These are phyloP conservation scores for Solanum habrochaites DNA, from an alignment of 257 asterid genomes.

Conservation along the genomic window DNA sequence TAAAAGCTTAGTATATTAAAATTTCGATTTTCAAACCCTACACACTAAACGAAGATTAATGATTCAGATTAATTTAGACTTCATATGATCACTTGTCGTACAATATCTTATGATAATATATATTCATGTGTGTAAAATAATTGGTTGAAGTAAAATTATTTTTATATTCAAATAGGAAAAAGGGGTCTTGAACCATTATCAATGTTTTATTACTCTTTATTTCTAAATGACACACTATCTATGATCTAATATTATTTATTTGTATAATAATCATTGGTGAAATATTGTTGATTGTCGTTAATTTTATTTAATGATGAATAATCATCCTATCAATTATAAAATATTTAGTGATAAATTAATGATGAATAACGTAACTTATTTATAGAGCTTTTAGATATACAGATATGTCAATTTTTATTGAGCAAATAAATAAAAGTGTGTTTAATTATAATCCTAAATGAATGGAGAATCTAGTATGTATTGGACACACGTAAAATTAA, in stretches of 20 bases:
- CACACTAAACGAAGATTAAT: neutral
- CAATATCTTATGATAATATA: neutral
- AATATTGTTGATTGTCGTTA: neutral
- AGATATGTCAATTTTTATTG: neutral
- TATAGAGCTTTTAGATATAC: neutral
- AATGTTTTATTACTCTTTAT: neutral
- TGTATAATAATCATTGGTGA: neutral
- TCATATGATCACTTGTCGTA: neutral
- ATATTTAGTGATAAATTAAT: neutral
- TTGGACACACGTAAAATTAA: accelerated
- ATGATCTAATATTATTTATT: neutral
- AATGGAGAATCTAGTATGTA: neutral
- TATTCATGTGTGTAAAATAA: neutral
- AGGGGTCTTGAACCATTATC: neutral
- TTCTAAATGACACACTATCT: neutral
- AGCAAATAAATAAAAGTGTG: neutral
- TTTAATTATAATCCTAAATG: neutral
- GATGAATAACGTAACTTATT: neutral
- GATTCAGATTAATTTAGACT: neutral
- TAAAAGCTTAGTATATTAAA: neutral
- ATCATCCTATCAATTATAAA: neutral
- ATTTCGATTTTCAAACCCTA: neutral
- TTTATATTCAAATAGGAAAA: neutral
- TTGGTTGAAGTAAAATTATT: neutral
- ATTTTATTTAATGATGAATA: neutral